Conservation (phyloP, 148 eudicot species). For the Suaeda aralocaspica region DNA sequence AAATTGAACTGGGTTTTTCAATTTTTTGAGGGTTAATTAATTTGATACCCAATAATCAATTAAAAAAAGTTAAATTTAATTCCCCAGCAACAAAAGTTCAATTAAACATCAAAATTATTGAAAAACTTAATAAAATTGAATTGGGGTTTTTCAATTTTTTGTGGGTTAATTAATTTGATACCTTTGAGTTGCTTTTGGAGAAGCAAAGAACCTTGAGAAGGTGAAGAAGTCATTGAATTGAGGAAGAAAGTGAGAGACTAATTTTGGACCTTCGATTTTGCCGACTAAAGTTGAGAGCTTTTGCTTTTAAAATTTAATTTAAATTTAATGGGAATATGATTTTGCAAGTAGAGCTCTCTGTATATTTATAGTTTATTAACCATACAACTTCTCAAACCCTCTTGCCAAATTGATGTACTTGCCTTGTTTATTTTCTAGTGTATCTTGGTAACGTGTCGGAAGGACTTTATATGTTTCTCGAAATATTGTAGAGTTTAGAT, state of each 20-base stretch:
- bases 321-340: no score
- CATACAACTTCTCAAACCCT: no score
- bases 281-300: no score
- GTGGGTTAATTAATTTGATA: slow-evolving; percentile 7
- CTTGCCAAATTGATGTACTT: no score
- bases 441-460: no score
- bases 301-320: no score
- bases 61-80: background rate
- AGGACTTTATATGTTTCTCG: no score
- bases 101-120: background rate
- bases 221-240: slow-evolving; percentile 30
- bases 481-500: no score
- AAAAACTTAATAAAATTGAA: background rate
- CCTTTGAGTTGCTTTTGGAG: slow-evolving; percentile 70
- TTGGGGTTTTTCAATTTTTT: background rate
- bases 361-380: no score
- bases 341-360: background rate
- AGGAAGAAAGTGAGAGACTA: slow-evolving; percentile 7
- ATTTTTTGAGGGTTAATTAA: background rate
- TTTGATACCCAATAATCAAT: slow-evolving; percentile 11
- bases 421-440: no score
- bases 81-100: background rate
- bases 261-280: background rate
- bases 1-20: background rate
- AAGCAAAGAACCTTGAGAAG: slow-evolving; percentile 56